Percentiles rank a stretch among this genome's conserved stretches.
These are phyloP conservation scores for Salvia hispanica DNA, from an alignment of 257 asterid genomes.

Conservation along the genomic window DNA sequence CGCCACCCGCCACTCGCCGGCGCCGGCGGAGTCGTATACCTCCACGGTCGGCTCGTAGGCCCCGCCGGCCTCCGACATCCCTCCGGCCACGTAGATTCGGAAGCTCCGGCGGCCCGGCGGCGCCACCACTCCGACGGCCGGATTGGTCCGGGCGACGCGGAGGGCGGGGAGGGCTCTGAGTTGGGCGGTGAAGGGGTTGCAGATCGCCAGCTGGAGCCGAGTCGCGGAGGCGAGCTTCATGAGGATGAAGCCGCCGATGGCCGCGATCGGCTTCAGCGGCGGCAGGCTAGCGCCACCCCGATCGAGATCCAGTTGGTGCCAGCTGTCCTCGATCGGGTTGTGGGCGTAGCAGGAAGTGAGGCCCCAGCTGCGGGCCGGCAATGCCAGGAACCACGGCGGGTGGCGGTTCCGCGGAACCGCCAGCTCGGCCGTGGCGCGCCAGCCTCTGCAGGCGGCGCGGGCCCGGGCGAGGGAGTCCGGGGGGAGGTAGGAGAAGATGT, in stretches of 20 bases:
- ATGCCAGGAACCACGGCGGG: slow-evolving; percentile 71
- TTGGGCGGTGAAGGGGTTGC: slow-evolving; percentile 75
- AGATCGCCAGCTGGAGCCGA: slow-evolving; percentile 54
- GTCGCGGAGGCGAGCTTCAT: slow-evolving; percentile 37
- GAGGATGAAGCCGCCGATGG: slow-evolving; percentile 52
- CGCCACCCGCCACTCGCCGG: slow-evolving; percentile 39
- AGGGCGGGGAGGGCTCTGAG: slow-evolving; percentile 47
- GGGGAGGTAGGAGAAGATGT: slow-evolving; percentile 65
- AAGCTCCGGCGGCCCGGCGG: neutral
- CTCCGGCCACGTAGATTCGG: slow-evolving; percentile 74
- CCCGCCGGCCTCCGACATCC: slow-evolving; percentile 77
- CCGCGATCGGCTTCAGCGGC: slow-evolving; percentile 49
- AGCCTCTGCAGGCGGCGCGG: slow-evolving; percentile 54
- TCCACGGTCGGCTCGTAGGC: slow-evolving; percentile 63
- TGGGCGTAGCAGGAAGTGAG: slow-evolving; percentile 49
- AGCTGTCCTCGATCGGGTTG: slow-evolving; percentile 46
- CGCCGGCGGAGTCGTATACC: slow-evolving; percentile 43
- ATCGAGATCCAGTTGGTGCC: slow-evolving; percentile 53
- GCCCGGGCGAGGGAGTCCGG: slow-evolving; percentile 78
- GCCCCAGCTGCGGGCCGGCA: slow-evolving; percentile 49
- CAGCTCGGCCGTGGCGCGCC: slow-evolving; percentile 48
- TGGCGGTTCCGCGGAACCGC: slow-evolving; percentile 28
- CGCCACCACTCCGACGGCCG: slow-evolving; percentile 61
- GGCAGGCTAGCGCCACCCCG: slow-evolving; percentile 7
- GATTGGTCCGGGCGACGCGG: slow-evolving; percentile 53